Base-by-base conservation (phyloP, 2,329 filamentous ascomycete species). In the Orbilia brochopaga region DNA sequence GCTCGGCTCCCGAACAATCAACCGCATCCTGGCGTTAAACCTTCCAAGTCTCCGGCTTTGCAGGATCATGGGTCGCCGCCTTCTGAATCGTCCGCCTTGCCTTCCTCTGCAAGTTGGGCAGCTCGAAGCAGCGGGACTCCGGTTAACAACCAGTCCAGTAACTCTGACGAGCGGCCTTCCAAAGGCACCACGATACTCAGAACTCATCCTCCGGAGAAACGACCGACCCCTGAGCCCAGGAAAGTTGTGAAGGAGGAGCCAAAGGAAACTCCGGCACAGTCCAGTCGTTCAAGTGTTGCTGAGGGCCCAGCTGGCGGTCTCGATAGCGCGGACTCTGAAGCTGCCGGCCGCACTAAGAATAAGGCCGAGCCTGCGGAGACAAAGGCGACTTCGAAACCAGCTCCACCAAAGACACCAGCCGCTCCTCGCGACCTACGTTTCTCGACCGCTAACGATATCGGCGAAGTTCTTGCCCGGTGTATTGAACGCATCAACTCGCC, bases 61-160 rank as follows among this genome's bases (percentile, higher is more conserved):
- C 83, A 84, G 66, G 81, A 84, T 0, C 54, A 74, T 32, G 67
- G 67, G n/a, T 72, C 67, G 11, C 64, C 64, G 62, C 85, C 83
- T 76, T 87, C 85, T n/a, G 93, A 97, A 77, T 88, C 88, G 1
- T 92, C 94, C 42, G 94, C 92, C n/a, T 82, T 99, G 46, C 95
- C 94, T 1, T 91, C 92, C 1, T 92, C 92, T 2, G 94, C 93
- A 2, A 97, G 89, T 78, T 99, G 94, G 94, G 94, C 93, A 19
- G 88, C 85, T 74, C 87, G 81, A 78, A 85, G 88, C 77, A 83
- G 87, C 64, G 78, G 86, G 82, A 79, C 85, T 84, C 74, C 84
- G 83, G 87, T 90, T 24, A 88, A 91, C 1, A 97, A 92, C 78
- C 92, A 72, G 30, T 72, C 67, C 2, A 72, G 67, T 46, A 72